Conservation (phyloP, 768 basidiomycete genomes). For the Tricholoma matsutake region DNA sequence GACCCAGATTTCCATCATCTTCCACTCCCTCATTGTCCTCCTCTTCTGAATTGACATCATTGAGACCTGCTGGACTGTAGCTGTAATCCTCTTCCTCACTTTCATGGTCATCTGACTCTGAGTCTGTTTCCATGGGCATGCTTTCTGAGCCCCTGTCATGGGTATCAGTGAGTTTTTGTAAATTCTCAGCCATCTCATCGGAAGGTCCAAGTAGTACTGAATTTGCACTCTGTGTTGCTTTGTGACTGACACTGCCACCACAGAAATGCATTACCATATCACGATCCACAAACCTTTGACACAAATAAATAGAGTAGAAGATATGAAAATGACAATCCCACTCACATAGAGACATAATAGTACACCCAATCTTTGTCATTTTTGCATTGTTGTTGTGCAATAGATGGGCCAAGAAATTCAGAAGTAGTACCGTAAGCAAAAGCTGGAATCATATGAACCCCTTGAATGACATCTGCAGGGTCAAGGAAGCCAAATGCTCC, state of each 20-base stretch:
- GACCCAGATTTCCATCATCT: too few species aligned
- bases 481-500: background rate
- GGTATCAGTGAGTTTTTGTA: too few species aligned
- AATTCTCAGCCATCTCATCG: too few species aligned
- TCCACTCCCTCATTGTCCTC: too few species aligned
- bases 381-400: background rate
- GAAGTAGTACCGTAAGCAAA: background rate
- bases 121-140: too few species aligned
- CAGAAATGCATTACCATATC: slow-evolving; percentile 5
- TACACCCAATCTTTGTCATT: background rate
- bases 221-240: background rate
- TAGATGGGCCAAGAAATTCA: background rate
- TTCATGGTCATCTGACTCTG: too few species aligned
- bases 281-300: background rate
- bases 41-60: too few species aligned
- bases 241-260: slow-evolving; percentile 2
- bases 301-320: background rate
- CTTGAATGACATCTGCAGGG: background rate
- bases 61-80: too few species aligned
- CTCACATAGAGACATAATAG: background rate
- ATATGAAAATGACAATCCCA: background rate
- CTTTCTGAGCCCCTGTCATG: too few species aligned
- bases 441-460: background rate
- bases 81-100: too few species aligned
- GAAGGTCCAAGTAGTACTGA: too few species aligned